Conservation (phyloP, 805 yeast genomes). For the Barnettozyma salicaria region DNA sequence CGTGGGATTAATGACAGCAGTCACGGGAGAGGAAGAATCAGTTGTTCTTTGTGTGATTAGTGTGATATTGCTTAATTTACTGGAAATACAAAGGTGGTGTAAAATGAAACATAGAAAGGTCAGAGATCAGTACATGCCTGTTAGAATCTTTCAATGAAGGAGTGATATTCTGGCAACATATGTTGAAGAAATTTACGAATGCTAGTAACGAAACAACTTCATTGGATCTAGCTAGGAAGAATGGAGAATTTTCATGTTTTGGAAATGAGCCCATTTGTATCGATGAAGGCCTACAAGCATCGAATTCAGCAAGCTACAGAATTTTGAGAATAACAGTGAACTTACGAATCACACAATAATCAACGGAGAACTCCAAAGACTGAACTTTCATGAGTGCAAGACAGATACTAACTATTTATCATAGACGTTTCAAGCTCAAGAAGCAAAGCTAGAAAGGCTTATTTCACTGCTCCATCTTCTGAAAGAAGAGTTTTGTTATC, state of each 20-base stretch:
- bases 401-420: slow-evolving; percentile 31
- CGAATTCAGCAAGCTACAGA: too few species aligned
- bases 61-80: neutral
- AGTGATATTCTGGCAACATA: too few species aligned
- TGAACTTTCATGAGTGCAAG: too few species aligned
- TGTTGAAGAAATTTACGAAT: too few species aligned
- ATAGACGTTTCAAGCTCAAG: slow-evolving; percentile 98
- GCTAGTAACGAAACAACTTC: too few species aligned
- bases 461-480: slow-evolving; percentile 96
- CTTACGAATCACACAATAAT: neutral
- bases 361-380: too few species aligned
- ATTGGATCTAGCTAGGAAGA: too few species aligned
- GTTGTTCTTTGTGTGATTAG: neutral
- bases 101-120: neutral
- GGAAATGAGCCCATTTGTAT: neutral
- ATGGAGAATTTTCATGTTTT: too few species aligned
- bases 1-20: slow-evolving; percentile 21
- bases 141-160: too few species aligned
- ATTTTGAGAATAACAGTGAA: too few species aligned
- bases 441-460: slow-evolving; percentile 99
- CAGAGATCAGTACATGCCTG: too few species aligned
- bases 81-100: slow-evolving; percentile 1
- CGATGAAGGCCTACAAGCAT: too few species aligned
- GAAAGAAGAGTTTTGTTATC: slow-evolving; percentile 91
- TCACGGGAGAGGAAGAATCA: slow-evolving; percentile 1